phyloP scores from a whole-genome alignment of 2,329 filamentous ascomycete genomes.

The Leptodontidium sp. region DNA sequence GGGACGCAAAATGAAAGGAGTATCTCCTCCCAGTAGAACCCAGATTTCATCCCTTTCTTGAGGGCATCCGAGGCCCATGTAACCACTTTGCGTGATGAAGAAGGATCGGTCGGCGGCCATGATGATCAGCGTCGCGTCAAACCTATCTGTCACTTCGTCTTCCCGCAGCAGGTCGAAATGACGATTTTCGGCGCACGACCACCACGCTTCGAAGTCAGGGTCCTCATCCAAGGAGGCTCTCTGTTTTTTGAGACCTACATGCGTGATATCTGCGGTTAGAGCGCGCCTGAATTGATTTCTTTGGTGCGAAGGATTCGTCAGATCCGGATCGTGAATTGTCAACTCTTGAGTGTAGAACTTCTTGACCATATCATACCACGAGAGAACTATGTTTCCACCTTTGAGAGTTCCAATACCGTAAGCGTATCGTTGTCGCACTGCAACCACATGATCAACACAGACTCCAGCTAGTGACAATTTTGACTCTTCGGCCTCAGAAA shows the following conservation, averaged over 20 bases:
- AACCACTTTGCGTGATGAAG: background rate
- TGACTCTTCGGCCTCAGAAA: background rate
- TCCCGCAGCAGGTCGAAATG: background rate
- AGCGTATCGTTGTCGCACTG: background rate
- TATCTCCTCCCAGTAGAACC: background rate
- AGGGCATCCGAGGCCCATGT: background rate
- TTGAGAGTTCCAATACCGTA: too few species aligned
- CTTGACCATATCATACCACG: background rate
- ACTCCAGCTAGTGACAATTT: background rate
- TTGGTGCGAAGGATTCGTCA: background rate
- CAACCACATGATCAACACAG: background rate
- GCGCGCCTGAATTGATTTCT: background rate
- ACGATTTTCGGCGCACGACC: background rate
- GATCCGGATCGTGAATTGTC: background rate
- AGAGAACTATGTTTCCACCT: too few species aligned
- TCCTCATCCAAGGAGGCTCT: too few species aligned
- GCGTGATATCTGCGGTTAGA: background rate
- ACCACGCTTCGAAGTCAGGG: background rate
- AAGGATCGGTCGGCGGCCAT: background rate
- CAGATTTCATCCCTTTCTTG: background rate
- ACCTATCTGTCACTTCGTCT: background rate
- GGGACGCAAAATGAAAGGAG: too few species aligned
- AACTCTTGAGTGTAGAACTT: background rate
- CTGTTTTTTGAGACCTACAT: background rate
- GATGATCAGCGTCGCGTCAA: background rate